Base-by-base conservation (phyloP, 805 yeast species). In the Barnettozyma wickerhamii region DNA sequence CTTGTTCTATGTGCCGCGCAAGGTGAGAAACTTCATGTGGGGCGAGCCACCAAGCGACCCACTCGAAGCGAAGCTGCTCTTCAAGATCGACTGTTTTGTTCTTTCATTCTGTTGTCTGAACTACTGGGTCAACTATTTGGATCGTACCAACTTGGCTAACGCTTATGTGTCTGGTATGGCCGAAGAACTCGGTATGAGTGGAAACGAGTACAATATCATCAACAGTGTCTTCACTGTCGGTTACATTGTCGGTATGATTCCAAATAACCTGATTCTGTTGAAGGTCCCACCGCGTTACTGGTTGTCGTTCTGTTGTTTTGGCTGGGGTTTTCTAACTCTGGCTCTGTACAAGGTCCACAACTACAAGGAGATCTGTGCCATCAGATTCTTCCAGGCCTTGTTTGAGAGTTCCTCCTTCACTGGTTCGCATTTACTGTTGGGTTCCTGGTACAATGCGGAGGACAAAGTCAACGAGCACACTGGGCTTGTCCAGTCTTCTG, bases 81-180 rank as follows among this genome's bases (percentile, higher is more conserved):
- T 53, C 40, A 53, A 53, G 37, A 51, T 53, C 28, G 58, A 53
- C 36, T 52, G 58, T 43, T 52, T 52, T 35, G 58, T 53, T 10
- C 38, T 53, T 10, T 40, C 49, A 14, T 53, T 49, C 31, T 49
- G 54, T 24, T 48, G 52, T 19, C 43, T 53, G 15, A 41, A 33
- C 18, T 53, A 50, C 35, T 53, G 58, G 59, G 64, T 68, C 42
- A 79, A 79, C 48, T 79, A 77, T 54, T 66, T 81, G 24, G 85
- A 79, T 56, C 66, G 80, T 50, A 64, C 74, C 12, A 78, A 77
- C 40, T 58, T 77, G 31, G 61, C 72, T 24, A 72, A 75, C 50
- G 84, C 86, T 3, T 80, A 79, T 53, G 81, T 79, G n/a, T 69
- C 78, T 10, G 86, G 86, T 9, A 75, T 81, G 84, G 69, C 75